phyloP scores from a whole-genome alignment of 306 rosid genomes.

The Senna tora region DNA sequence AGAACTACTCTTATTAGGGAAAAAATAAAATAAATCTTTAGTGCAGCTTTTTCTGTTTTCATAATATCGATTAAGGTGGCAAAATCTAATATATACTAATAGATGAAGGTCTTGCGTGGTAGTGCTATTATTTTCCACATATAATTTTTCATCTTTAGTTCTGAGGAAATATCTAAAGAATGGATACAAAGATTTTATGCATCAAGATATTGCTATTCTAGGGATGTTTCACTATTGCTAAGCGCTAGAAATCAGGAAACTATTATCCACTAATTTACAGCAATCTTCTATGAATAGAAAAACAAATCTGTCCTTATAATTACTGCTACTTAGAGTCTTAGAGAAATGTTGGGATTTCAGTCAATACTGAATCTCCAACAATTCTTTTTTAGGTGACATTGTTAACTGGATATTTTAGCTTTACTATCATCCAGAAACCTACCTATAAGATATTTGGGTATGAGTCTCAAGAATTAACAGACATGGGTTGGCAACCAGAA shows the following conservation, averaged over 20 bases:
- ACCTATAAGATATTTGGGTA: not conserved
- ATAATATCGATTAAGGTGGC: conserved; percentile 9
- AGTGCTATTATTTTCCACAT: not conserved
- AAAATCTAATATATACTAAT: not conserved
- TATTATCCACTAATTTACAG: no score
- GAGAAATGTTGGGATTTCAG: no score
- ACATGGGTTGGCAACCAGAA: not conserved
- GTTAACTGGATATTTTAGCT: not conserved
- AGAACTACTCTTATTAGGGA: not conserved
- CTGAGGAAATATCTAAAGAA: not conserved
- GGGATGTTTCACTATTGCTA: no score
- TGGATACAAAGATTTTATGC: no score
- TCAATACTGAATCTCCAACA: no score
- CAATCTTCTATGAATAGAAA: no score
- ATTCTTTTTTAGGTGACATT: not conserved
- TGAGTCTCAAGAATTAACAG: not conserved
- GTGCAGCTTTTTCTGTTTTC: not conserved
- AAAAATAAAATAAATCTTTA: not conserved
- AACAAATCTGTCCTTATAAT: no score
- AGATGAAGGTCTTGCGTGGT: not conserved
- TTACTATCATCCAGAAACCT: not conserved
- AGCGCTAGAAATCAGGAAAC: no score
- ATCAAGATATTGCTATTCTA: no score
- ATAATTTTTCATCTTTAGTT: not conserved
- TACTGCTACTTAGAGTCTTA: no score